These are phyloP conservation scores for Bipolaris gigantea DNA, from an alignment of 2,329 filamentous ascomycete species.

Conservation along the genomic window DNA sequence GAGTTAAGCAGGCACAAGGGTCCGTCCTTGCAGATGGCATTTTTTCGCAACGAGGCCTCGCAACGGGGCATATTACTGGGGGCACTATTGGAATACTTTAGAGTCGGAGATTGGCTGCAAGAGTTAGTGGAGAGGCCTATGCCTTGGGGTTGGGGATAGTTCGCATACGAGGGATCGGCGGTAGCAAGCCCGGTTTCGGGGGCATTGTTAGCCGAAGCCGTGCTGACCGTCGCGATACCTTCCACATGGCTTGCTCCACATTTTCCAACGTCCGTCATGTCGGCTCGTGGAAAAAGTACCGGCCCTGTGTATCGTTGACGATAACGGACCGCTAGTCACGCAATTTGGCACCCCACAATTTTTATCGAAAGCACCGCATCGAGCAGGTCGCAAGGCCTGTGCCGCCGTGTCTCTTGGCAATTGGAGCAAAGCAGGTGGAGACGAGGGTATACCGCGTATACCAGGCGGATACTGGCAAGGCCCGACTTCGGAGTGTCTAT, in stretches of 20 bases:
- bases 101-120: not conserved
- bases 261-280: not conserved
- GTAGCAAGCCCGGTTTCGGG: not conserved
- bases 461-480: not conserved
- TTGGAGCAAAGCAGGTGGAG: not conserved
- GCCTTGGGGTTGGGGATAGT: not conserved
- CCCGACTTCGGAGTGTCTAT: conserved; percentile 6
- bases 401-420: not conserved
- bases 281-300: not conserved
- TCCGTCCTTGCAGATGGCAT: not conserved
- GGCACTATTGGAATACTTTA: not conserved
- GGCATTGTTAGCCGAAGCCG: not conserved
- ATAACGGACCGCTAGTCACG: not conserved
- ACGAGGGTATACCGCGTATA: not conserved
- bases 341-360: not conserved
- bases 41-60: not conserved
- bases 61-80: not conserved
- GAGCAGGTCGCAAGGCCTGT: conserved; percentile 9
- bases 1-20: not conserved
- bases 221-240: not conserved
- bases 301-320: not conserved
- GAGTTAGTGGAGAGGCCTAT: not conserved
- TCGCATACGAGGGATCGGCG: not conserved
- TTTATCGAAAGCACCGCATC: not conserved
- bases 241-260: conserved; percentile 1